Conservation (phyloP, 225 moss, liverwort and hornwort species). For the Sphagnum tenellum region DNA sequence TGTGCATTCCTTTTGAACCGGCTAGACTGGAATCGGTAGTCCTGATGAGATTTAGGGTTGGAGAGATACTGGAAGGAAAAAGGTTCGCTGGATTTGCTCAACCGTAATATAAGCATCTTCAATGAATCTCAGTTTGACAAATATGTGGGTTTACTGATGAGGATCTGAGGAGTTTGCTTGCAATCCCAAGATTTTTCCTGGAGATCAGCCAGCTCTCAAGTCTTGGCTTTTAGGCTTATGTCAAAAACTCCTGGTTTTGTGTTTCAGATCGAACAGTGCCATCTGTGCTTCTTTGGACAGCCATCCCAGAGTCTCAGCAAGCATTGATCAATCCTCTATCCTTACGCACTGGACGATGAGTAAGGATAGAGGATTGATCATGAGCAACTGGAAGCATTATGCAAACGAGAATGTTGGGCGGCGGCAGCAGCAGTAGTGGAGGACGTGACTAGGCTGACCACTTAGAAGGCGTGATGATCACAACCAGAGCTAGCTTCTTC, state of each 20-base stretch:
- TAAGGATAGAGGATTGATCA: too few species aligned
- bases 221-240: neutral
- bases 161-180: neutral
- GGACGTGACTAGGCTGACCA: too few species aligned
- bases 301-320: slow-evolving; percentile 31
- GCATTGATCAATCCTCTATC: too few species aligned
- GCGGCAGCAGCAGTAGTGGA: too few species aligned
- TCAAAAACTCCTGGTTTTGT: neutral
- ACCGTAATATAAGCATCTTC: neutral
- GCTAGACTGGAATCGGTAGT: neutral
- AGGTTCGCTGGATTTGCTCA: neutral
- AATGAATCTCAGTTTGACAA: too few species aligned
- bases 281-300: slow-evolving; percentile 70
- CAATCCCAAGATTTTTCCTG: neutral
- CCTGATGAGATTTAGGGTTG: neutral
- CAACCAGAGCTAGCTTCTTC: too few species aligned
- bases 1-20: neutral
- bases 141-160: neutral
- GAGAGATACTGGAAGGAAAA: neutral
- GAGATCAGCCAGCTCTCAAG: too few species aligned
- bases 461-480: too few species aligned
- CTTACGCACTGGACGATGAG: too few species aligned
- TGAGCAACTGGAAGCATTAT: too few species aligned
- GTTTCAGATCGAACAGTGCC: slow-evolving; percentile 43
- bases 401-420: too few species aligned